A percentile compares a stretch with the other conserved stretches of the same genome.
Conservation (phyloP, 768 basidiomycete species). For the Tephrocybe sp. region DNA sequence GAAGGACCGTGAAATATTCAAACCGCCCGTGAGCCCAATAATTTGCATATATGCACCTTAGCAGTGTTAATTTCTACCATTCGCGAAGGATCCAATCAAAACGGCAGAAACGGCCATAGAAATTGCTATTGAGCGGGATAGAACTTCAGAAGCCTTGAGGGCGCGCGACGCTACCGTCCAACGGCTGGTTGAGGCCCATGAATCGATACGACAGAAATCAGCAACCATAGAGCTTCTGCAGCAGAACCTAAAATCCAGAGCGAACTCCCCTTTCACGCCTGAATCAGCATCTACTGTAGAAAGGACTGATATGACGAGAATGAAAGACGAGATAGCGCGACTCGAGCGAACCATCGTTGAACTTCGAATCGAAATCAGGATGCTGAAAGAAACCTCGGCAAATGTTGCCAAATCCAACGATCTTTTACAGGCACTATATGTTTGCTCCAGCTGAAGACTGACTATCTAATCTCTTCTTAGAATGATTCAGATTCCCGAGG, state of each 20-base stretch:
- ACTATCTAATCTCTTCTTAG: conserved; percentile 5
- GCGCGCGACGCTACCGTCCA: conserved; percentile 65
- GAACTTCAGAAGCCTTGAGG: conserved; percentile 54
- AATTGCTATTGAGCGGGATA: conserved; percentile 50
- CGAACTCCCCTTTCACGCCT: conserved; percentile 8
- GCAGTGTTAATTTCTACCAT: not conserved
- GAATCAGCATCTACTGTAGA: conserved; percentile 7
- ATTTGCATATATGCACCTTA: conserved; percentile 14
- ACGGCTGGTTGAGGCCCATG: conserved; percentile 59
- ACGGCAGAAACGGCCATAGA: conserved; percentile 55
- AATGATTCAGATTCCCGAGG: conserved; percentile 1
- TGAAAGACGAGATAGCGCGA: conserved; percentile 37
- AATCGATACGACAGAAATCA: conserved; percentile 61
- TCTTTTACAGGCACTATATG: conserved; percentile 26
- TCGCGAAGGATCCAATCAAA: conserved; percentile 42
- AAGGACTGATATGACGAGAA: conserved; percentile 24
- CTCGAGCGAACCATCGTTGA: conserved; percentile 39
- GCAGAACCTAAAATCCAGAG: conserved; percentile 21
- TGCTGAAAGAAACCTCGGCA: conserved; percentile 29
- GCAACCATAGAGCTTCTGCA: conserved; percentile 47
- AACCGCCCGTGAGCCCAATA: conserved; percentile 14
- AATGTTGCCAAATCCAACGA: conserved; percentile 21
- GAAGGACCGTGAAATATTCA: conserved; percentile 17
- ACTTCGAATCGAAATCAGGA: conserved; percentile 34
- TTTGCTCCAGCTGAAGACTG: conserved; percentile 7